phyloP scores from a whole-genome alignment of 23 red algal species.

The Gracilaria domingensis region DNA sequence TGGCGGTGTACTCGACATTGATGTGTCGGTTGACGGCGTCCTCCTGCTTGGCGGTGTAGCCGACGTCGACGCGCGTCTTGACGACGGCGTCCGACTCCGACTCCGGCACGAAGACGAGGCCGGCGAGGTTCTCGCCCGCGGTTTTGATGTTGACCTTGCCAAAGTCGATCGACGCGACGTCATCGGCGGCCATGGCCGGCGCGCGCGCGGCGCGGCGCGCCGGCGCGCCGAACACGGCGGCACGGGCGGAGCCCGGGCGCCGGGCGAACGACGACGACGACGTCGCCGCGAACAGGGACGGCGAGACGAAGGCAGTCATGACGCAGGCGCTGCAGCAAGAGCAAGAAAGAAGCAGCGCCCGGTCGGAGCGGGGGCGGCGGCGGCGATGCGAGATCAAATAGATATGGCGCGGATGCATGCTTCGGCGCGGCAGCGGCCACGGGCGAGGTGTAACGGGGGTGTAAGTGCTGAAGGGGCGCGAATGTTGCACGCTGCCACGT shows the following conservation, averaged over 20 bases:
- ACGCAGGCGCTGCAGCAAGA: too few relatives aligned
- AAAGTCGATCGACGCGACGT: slow-evolving; percentile 69
- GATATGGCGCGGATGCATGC: too few relatives aligned
- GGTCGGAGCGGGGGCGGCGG: too few relatives aligned
- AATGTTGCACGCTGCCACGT: too few relatives aligned
- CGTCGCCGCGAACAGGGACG: not conserved
- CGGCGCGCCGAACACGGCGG: not conserved
- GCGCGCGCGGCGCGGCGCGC: not conserved
- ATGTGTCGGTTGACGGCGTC: slow-evolving; percentile 97
- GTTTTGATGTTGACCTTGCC: slow-evolving; percentile 74
- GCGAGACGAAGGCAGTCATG: not conserved
- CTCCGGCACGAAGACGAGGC: slow-evolving; percentile 88
- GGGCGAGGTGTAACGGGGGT: too few relatives aligned
- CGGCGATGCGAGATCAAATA: too few relatives aligned
- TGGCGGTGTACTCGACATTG: slow-evolving; percentile 97
- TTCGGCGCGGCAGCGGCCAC: too few relatives aligned
- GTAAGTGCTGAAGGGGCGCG: too few relatives aligned
- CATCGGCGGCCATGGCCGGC: not conserved
- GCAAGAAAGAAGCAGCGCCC: too few relatives aligned
- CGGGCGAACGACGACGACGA: not conserved
- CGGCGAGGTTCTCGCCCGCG: slow-evolving; percentile 75
- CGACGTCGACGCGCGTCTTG: slow-evolving; percentile 80
- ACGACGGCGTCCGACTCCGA: slow-evolving; percentile 23
- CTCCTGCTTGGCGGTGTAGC: slow-evolving; percentile 69
- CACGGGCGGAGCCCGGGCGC: not conserved